These are phyloP conservation scores for Penicillium sp. DNA, from an alignment of 2,329 filamentous ascomycete species.

Conservation along the genomic window DNA sequence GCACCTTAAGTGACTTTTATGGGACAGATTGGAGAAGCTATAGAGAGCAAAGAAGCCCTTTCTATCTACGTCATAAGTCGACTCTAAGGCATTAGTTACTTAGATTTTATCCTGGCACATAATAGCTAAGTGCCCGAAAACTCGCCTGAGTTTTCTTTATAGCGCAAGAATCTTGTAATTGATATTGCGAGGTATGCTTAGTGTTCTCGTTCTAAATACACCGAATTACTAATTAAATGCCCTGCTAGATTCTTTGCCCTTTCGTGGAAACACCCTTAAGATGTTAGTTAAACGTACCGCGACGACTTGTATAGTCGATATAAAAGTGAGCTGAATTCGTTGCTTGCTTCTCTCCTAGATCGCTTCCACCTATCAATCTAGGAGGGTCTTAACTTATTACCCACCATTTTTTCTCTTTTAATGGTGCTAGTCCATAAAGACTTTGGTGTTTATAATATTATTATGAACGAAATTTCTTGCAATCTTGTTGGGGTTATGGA, in stretches of 20 bases:
- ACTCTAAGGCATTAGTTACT: slow-evolving; percentile 43
- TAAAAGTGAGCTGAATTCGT: slow-evolving; percentile 39
- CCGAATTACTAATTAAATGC: slow-evolving; percentile 21
- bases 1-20: slow-evolving; percentile 36
- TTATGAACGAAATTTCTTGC: slow-evolving; percentile 35
- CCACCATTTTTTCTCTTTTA: slow-evolving; percentile 44
- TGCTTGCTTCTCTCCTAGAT: slow-evolving; percentile 42
- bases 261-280: slow-evolving; percentile 47
- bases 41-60: slow-evolving; percentile 40
- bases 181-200: slow-evolving; percentile 41
- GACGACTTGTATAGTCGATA: slow-evolving; percentile 35
- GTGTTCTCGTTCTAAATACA: background rate
- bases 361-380: slow-evolving; percentile 46
- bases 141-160: slow-evolving; percentile 40
- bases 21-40: slow-evolving; percentile 38
- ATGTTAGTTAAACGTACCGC: slow-evolving; percentile 35
- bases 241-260: slow-evolving; percentile 49
- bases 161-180: slow-evolving; percentile 44
- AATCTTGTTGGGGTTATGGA: slow-evolving; percentile 51
- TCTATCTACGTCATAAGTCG: slow-evolving; percentile 45
- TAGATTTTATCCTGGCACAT: slow-evolving; percentile 47
- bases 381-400: slow-evolving; percentile 39
- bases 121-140: slow-evolving; percentile 41
- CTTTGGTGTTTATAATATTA: slow-evolving; percentile 49
- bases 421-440: slow-evolving; percentile 51